Evolutionary conservation across 352 stramenopile genomes (phyloP).

Genomic region (Phytophthora citricola): DNA sequence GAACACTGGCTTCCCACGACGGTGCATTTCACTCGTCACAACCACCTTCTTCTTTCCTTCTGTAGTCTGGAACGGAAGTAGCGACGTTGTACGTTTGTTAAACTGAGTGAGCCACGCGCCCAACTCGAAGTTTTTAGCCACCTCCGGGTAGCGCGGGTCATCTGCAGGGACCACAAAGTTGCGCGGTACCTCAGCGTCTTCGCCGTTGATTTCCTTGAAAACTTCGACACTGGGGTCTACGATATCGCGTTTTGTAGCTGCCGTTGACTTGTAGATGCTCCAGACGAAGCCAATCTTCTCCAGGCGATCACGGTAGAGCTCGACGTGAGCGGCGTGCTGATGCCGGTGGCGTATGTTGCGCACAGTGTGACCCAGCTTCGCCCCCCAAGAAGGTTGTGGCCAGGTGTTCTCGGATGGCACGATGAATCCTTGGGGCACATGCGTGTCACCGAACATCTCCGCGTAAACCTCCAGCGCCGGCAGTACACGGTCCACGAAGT

Average conservation of each 20-base stretch:
- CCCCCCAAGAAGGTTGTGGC: constrained; percentile 82
- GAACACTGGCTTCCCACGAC: neutral
- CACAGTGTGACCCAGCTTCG: constrained; percentile 90
- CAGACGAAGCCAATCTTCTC: constrained; percentile 93
- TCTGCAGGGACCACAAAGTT: constrained; percentile 81
- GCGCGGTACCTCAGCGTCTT: constrained; percentile 64
- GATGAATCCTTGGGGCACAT: constrained; percentile 91
- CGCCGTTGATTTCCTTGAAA: constrained; percentile 85
- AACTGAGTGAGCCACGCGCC: constrained; percentile 88
- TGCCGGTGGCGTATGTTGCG: constrained; percentile 89
- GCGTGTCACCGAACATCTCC: constrained; percentile 83
- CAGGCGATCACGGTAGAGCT: constrained; percentile 77
- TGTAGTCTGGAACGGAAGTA: constrained; percentile 53
- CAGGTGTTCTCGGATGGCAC: constrained; percentile 83
- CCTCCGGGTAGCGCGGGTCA: constrained; percentile 83
- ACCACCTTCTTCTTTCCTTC: constrained; percentile 39
- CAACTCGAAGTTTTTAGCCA: constrained; percentile 86
- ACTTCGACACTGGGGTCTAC: constrained; percentile 65
- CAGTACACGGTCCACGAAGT: constrained; percentile 62
- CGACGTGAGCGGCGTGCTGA: constrained; percentile 90
- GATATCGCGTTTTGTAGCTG: constrained; percentile 57
- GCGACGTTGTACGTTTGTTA: constrained; percentile 40
- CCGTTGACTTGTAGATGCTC: constrained; percentile 71
- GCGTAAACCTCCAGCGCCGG: constrained; percentile 89
- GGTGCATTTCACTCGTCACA: constrained; percentile 12